Evolutionary conservation across 805 yeast genomes (phyloP).

Genomic region (Metschnikowia santaceciliae): DNA sequence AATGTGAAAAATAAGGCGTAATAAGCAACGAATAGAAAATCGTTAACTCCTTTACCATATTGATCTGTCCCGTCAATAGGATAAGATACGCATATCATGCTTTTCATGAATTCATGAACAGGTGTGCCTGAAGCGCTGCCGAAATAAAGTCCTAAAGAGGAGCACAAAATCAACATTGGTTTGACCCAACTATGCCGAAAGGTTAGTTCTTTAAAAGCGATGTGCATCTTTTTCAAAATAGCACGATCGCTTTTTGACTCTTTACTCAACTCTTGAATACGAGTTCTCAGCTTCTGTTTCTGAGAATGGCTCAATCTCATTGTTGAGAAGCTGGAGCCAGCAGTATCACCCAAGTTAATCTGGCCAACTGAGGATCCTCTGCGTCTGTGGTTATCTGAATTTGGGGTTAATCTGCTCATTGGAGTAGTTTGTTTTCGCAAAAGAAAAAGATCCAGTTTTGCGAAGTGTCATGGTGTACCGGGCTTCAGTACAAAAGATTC

Average conservation of each 20-base stretch:
- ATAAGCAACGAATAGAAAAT: conserved; percentile 72
- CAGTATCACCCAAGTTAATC: conserved; percentile 68
- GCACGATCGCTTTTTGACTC: conserved; percentile 44
- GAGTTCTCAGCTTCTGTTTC: conserved; percentile 30
- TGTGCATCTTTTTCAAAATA: conserved; percentile 50
- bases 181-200: conserved; percentile 68
- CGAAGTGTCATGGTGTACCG: background rate
- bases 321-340: conserved; percentile 65
- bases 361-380: conserved; percentile 73
- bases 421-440: background rate
- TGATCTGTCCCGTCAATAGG: conserved; percentile 55
- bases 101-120: conserved; percentile 54
- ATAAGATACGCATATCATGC: conserved; percentile 65
- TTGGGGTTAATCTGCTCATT: conserved; percentile 12
- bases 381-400: conserved; percentile 23
- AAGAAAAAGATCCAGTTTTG: conserved; percentile 1
- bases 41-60: conserved; percentile 86
- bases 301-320: conserved; percentile 48
- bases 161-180: conserved; percentile 50
- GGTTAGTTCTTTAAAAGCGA: conserved; percentile 56
- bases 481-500: background rate
- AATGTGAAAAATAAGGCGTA: conserved; percentile 88
- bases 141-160: conserved; percentile 43
- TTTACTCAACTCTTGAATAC: conserved; percentile 28
- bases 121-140: conserved; percentile 55